Evolutionary conservation across 2,329 filamentous ascomycete species (phyloP).

Genomic region (Alternaria panax): DNA sequence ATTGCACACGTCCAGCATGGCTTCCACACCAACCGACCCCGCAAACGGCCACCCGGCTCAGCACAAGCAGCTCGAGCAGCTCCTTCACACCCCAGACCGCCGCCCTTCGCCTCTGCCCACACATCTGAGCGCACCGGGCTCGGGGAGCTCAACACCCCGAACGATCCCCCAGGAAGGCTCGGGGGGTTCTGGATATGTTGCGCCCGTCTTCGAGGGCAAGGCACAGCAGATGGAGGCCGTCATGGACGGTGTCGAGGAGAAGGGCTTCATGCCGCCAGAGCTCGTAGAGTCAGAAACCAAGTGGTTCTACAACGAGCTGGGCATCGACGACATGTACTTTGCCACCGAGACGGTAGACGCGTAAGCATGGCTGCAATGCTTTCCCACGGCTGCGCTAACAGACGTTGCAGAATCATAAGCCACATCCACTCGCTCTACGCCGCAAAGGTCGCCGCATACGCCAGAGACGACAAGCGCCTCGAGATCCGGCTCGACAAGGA

Average conservation of each 20-base stretch:
- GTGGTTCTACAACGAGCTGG: slow-evolving; percentile 98
- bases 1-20: slow-evolving; percentile 32
- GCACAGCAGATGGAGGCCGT: slow-evolving; percentile 86
- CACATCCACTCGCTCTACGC: slow-evolving; percentile 97
- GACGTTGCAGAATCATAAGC: slow-evolving; percentile 71
- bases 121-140: slow-evolving; percentile 76
- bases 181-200: slow-evolving; percentile 86
- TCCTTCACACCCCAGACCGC: slow-evolving; percentile 62
- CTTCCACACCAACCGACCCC: slow-evolving; percentile 44
- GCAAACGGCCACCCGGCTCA: slow-evolving; percentile 36
- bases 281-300: slow-evolving; percentile 85
- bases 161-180: slow-evolving; percentile 82
- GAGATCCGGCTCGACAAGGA: slow-evolving; percentile 98
- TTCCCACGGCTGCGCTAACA: slow-evolving; percentile 18
- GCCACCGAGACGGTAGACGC: slow-evolving; percentile 84
- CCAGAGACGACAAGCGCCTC: slow-evolving; percentile 89
- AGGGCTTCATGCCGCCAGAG: slow-evolving; percentile 83
- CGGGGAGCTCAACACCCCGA: slow-evolving; percentile 64
- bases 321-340: slow-evolving; percentile 99
- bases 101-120: slow-evolving; percentile 88
- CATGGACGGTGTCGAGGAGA: slow-evolving; percentile 78
- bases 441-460: slow-evolving; percentile 92
- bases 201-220: slow-evolving; percentile 93
- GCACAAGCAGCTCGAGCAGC: slow-evolving; percentile 66
- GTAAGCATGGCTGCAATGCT: slow-evolving; percentile 32